A percentile compares a stretch with the other conserved stretches of the same genome.
Evolutionary conservation across 2,329 filamentous ascomycete species (phyloP).

Genomic region (Paracoccidioides lutzii): DNA sequence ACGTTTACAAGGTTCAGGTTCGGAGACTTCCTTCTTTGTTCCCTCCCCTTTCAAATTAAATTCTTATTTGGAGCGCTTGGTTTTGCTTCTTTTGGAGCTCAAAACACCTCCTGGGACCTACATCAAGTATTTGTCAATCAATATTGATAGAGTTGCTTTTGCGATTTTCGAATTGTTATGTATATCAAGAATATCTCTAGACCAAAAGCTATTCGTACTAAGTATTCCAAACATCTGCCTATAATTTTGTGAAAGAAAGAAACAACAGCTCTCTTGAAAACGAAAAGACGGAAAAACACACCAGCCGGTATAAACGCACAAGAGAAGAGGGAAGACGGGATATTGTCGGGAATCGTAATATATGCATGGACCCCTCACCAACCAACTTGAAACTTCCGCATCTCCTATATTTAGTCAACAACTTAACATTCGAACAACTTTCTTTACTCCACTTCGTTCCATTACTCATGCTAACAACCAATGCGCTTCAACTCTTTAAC

Average conservation of each 20-base stretch:
- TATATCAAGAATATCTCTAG: slow-evolving; percentile 2
- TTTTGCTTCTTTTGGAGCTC: background rate
- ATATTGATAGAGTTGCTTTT: slow-evolving; percentile 11
- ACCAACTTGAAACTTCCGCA: background rate
- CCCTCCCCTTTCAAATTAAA: background rate
- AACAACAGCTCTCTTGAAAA: background rate
- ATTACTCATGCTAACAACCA: background rate
- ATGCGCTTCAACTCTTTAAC: background rate
- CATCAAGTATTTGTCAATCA: background rate
- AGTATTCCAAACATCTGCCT: slow-evolving; percentile 4
- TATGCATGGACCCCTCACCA: background rate
- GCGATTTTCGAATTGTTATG: slow-evolving; percentile 9
- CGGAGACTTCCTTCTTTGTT: background rate
- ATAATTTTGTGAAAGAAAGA: slow-evolving; percentile 1
- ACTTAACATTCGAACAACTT: background rate
- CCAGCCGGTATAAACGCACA: background rate
- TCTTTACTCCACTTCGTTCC: background rate
- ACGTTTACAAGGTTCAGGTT: background rate
- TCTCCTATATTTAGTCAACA: background rate
- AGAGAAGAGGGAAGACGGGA: background rate
- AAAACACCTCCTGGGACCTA: background rate
- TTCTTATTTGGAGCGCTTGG: background rate
- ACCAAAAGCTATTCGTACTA: background rate
- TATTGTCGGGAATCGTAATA: background rate
- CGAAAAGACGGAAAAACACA: background rate